Evolutionary conservation across 352 stramenopile species (phyloP).

Genomic region (Phytophthora boehmeriae): DNA sequence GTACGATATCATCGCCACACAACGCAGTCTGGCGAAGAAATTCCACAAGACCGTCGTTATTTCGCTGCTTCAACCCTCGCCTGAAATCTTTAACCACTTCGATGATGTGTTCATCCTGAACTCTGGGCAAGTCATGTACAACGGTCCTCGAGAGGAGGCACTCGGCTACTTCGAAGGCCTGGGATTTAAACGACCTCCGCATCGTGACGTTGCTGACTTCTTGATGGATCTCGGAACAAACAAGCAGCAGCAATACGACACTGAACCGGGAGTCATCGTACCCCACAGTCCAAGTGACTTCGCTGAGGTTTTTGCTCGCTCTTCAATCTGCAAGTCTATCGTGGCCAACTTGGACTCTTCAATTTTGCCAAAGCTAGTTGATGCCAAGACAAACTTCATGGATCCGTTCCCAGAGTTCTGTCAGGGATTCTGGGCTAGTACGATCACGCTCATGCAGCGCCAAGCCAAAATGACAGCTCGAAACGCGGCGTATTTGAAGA

Average conservation of each 20-base stretch:
- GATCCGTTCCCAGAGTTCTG: slow-evolving; percentile 48
- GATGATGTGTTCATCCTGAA: slow-evolving; percentile 45
- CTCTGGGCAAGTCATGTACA: slow-evolving; percentile 34
- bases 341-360: slow-evolving; percentile 5
- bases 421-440: slow-evolving; percentile 28
- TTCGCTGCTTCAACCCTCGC: slow-evolving; percentile 79
- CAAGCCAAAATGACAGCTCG: slow-evolving; percentile 57
- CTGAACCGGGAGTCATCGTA: slow-evolving; percentile 1
- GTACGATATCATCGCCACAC: slow-evolving; percentile 77
- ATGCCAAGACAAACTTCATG: slow-evolving; percentile 69
- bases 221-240: slow-evolving; percentile 41
- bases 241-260: slow-evolving; percentile 35
- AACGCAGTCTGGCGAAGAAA: slow-evolving; percentile 37
- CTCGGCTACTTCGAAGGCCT: slow-evolving; percentile 75
- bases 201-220: slow-evolving; percentile 42
- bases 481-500: slow-evolving; percentile 39
- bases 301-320: slow-evolving; percentile 16
- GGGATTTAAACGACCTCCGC: slow-evolving; percentile 43
- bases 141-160: slow-evolving; percentile 53
- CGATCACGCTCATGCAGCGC: slow-evolving; percentile 34
- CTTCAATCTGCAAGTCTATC: slow-evolving; percentile 10
- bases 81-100: slow-evolving; percentile 40
- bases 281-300: slow-evolving; percentile 23
- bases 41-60: slow-evolving; percentile 55
- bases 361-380: slow-evolving; percentile 5